Evolutionary conservation across 1,284 basidiomycete genomes (phyloP), one percentile per base, ranked within the genome.

Genomic region (Chiua sp.): DNA sequence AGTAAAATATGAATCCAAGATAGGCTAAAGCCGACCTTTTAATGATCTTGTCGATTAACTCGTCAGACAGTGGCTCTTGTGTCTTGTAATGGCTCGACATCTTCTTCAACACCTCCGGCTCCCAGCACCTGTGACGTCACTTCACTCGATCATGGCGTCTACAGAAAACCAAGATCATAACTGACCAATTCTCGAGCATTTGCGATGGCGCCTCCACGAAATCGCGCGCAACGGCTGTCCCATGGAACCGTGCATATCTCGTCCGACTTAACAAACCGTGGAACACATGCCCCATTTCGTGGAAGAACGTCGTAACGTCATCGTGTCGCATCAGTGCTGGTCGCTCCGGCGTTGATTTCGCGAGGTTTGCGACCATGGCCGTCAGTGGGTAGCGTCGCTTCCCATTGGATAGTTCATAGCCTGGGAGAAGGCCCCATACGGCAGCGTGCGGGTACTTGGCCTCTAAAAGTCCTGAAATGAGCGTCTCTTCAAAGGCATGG

Each of bases 281-380:
- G 83, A 93, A 93, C n/a, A 92, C 89, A 68, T 94, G 93, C 0
- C 93, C 93, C 86, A 93, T 88, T 74, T 90, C 88, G 67, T 91
- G 88, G 82, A 91, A 91, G 75, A 91, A 88, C 0, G 86, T 90
- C 22, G 89, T 88, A 4, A 90, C 88, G 64, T 92, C 90, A 63
- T 88, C 86, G 66, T 93, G 92, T 51, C 83, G 79, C 90, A 95
- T 92, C 48, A 94, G 78, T 18, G 93, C 92, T 6, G 92, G 91
- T 63, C 87, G 87, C 18, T 88, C 86, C 1, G 87, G 83, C 3
- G 91, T 91, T 8, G 90, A 82, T 71, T 94, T 94, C 6, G 92
- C 90, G 7, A 94, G 82, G 73, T 93, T 94, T 35, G 92, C 92
- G 8, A 94, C 92, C 89, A 94, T 93, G 13, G 88, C 88, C 0